These are phyloP conservation scores for Knufia fluminis DNA, from an alignment of 2,329 filamentous ascomycete genomes.

Conservation along the genomic window DNA sequence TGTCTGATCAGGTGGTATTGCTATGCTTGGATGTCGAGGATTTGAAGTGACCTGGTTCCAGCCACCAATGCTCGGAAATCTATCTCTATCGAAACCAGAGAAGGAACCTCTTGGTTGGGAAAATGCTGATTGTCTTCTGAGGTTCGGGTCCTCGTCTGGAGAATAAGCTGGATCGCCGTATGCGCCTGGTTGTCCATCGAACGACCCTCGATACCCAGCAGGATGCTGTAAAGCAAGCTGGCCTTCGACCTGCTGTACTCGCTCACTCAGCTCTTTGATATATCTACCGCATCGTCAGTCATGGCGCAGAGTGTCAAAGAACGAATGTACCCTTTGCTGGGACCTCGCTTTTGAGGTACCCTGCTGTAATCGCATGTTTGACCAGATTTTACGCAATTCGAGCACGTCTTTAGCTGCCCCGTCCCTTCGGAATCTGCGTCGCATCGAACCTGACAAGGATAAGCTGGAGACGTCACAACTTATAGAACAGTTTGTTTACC, in stretches of 20 bases:
- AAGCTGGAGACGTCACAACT: slow-evolving; percentile 2
- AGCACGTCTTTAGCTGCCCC: slow-evolving; percentile 56
- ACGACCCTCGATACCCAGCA: slow-evolving; percentile 32
- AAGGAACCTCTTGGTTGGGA: slow-evolving; percentile 33
- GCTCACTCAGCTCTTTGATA: slow-evolving; percentile 83
- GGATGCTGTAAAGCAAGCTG: slow-evolving; percentile 48
- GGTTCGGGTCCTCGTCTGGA: slow-evolving; percentile 33
- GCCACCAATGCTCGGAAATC: slow-evolving; percentile 16
- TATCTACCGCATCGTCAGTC: slow-evolving; percentile 45
- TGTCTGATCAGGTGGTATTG: slow-evolving; percentile 20
- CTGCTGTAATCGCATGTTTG: slow-evolving; percentile 76
- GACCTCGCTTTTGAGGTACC: slow-evolving; percentile 78
- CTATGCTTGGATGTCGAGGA: slow-evolving; percentile 17
- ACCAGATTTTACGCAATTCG: slow-evolving; percentile 69
- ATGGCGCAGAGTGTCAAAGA: neutral
- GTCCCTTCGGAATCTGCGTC: slow-evolving; percentile 68
- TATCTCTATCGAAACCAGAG: slow-evolving; percentile 15
- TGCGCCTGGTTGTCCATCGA: slow-evolving; percentile 15
- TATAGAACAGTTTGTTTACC: slow-evolving; percentile 27
- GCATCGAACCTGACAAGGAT: slow-evolving; percentile 57
- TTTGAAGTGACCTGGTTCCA: slow-evolving; percentile 11
- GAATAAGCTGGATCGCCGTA: slow-evolving; percentile 42
- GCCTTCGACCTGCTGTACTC: slow-evolving; percentile 72
- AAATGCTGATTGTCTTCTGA: slow-evolving; percentile 39
- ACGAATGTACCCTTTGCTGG: slow-evolving; percentile 64